Base-by-base conservation (phyloP, 2,329 filamentous ascomycete species). In the Fusarium aywerte region DNA sequence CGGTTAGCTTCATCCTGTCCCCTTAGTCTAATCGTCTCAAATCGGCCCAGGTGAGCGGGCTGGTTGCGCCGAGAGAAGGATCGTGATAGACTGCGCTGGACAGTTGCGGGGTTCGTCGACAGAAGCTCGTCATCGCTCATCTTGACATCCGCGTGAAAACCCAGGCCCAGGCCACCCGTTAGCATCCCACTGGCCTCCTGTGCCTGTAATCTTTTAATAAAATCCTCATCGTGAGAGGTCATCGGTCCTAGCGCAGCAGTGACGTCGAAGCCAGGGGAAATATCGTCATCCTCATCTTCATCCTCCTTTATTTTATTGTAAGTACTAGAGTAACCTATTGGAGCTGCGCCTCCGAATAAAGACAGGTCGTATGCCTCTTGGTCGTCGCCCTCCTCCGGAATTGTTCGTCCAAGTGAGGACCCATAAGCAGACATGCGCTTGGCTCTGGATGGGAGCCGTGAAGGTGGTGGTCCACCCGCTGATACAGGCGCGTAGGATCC, bases 1-100 rank as follows among this genome's bases (percentile, higher is more conserved):
- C 83, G 83, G 69, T 89, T 87, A 1, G 87, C 87, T 70, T 88
- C 85, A 12, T 78, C 81, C 73, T 89, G 87, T 0, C 82, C 86
- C 18, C 85, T 77, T 20, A 81, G 78, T 55, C 79, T 82, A 53
- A 88, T 76, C 0, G 81, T 84, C 48, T 81, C 75, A 11, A 71
- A 68, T 36, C 80, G 77, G 6, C 66, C 71, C 11, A 77, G 32
- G 8, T 47, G 51, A 25, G 54, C 71, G 23, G 62, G 55, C 5
- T 72, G 66, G 20, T 72, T 70, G 18, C 76, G 74, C 29, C 77
- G 74, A 2, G 83, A 80, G 27, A 85, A 80, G 2, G 81, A 80
- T 25, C 79, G 76, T 3, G 80, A 77, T 33, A 82, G 63, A 33
- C 71, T 77, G 13, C 78, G 75, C 56, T 78, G 77, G 1, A 76